Base-by-base conservation (phyloP, 306 rosid species). In the Vicia villosa region DNA sequence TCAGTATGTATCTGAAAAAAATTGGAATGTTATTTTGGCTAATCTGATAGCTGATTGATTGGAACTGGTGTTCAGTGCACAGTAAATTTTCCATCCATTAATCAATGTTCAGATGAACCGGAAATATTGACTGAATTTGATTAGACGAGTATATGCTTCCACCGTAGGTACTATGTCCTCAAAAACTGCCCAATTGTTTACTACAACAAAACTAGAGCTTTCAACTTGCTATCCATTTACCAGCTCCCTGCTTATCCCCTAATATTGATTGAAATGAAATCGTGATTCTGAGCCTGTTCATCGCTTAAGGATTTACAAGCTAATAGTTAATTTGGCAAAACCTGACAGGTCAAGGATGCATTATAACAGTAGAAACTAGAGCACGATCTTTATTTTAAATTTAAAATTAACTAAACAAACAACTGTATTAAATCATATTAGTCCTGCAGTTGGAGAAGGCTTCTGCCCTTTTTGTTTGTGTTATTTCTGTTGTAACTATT, bases 101-200 rank as follows among this genome's bases (percentile, higher is more conserved):
- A 36, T 59, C 62, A 71, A 45, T 52, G 4, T 52, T 66, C 24
- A 15, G 10, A 21, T 51, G 34, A 66, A 66, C 62, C 6, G 28
- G 26, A 71, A 57, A 66, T 14, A 32, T 56, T 55, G 59, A 63
- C 15, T 58, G 46, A 14, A 40, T 49, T 49, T 69, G 14, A 15
- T 56, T 49, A 45, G 17, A 71, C 45, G 69, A 63, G 36, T 19
- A n/a, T 69, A n/a, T 69, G 15, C 38, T 5, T 76, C 57, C 63
- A 61, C 72, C 41, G 19, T 40, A 0, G 17, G n/a, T 47, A 57
- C 28, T 61, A 56, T 71, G 6, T 21, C 10, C 45, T 61, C 3
- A 68, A 60, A 67, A 60, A 34, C 64, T 76, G 67, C 28, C 50
- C 32, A 28, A 20, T 45, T 28, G 24, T 68, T 75, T 75, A 36